phyloP scores from a whole-genome alignment of 257 asterid genomes.

The Vinca minor region DNA sequence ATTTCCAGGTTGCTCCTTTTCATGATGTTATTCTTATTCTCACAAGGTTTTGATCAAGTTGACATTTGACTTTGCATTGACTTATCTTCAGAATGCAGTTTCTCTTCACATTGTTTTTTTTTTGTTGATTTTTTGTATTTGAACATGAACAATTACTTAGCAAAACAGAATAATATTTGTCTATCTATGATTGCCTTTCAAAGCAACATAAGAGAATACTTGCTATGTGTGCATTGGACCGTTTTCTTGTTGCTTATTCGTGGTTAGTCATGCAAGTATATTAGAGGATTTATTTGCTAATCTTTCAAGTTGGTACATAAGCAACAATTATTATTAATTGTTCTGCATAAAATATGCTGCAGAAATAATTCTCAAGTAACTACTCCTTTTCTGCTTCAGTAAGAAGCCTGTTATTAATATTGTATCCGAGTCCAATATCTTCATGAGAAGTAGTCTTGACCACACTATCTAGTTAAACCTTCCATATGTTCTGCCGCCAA shows the following conservation, averaged over 20 bases:
- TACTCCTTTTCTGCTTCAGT: slow-evolving; percentile 4
- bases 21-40: not conserved
- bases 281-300: not conserved
- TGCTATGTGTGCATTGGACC: not conserved
- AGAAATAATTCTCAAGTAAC: not conserved
- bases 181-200: not conserved
- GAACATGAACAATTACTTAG: not conserved
- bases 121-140: not conserved
- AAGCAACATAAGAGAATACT: not conserved
- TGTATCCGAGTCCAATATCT: too few relatives aligned
- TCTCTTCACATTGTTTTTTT: not conserved
- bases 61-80: not conserved
- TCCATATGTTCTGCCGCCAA: not conserved
- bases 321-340: not conserved
- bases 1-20: not conserved
- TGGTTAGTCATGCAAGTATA: not conserved
- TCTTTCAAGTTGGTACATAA: not conserved
- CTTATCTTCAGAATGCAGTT: not conserved
- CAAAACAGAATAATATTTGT: not conserved
- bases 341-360: not conserved
- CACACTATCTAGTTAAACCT: not conserved
- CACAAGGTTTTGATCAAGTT: not conserved
- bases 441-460: not conserved
- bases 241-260: not conserved
- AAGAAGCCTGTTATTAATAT: not conserved